These are phyloP conservation scores for Lanmaoa pseudosensibilis DNA, from an alignment of 768 basidiomycete species.

Conservation along the genomic window DNA sequence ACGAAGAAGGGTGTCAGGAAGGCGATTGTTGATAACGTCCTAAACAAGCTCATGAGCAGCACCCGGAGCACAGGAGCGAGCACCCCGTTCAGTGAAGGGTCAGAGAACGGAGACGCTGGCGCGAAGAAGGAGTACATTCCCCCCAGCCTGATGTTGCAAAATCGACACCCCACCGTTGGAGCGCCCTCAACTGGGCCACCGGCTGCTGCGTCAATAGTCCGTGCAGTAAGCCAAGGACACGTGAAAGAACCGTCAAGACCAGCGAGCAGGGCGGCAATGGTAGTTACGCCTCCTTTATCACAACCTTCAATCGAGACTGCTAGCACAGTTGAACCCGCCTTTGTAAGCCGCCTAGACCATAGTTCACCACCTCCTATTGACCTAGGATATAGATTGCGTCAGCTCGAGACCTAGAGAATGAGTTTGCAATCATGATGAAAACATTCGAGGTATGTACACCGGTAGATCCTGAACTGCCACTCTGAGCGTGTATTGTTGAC, in stretches of 20 bases:
- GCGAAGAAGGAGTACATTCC: constrained; percentile 63
- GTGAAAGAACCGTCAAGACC: constrained; percentile 54
- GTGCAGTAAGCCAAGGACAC: constrained; percentile 50
- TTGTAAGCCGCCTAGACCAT: constrained; percentile 47
- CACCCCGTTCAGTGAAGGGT: constrained; percentile 54
- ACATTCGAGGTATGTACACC: constrained; percentile 67
- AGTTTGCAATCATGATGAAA: constrained; percentile 78
- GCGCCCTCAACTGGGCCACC: constrained; percentile 24
- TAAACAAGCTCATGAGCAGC: constrained; percentile 57
- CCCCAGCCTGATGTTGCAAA: constrained; percentile 65
- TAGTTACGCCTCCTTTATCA: constrained; percentile 42
- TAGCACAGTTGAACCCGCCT: constrained; percentile 60
- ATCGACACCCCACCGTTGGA: constrained; percentile 48
- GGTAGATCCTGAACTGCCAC: not conserved
- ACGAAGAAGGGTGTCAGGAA: constrained; percentile 83
- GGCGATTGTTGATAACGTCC: constrained; percentile 78
- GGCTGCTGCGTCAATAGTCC: constrained; percentile 35
- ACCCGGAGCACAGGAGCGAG: constrained; percentile 43
- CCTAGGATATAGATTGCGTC: constrained; percentile 69
- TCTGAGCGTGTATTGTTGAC: constrained; percentile 4
- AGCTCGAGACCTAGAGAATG: constrained; percentile 77
- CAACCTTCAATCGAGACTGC: constrained; percentile 42
- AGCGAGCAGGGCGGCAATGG: constrained; percentile 56
- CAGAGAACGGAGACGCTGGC: constrained; percentile 47
- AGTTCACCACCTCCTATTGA: not conserved